These are phyloP conservation scores for Cryptococcus sp. DNA, from an alignment of 1,284 basidiomycete species.

Conservation along the genomic window DNA sequence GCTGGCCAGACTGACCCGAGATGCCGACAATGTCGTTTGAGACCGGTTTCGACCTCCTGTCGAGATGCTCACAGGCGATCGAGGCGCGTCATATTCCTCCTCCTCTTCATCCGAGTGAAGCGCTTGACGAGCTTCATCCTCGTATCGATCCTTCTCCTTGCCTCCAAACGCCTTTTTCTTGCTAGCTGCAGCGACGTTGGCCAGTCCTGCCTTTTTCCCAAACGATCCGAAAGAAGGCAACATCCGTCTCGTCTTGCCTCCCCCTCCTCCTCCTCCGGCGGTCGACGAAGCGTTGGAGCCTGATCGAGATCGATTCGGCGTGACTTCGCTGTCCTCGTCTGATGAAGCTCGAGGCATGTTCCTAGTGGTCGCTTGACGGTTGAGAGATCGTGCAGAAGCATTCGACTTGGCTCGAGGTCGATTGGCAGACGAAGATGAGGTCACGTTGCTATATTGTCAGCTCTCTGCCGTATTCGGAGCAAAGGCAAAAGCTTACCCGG, in stretches of 20 bases:
- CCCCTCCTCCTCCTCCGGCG: constrained; percentile 24
- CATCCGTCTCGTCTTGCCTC: constrained; percentile 16
- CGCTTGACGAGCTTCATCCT: constrained; percentile 48
- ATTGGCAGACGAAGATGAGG: constrained; percentile 2
- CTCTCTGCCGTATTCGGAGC: background rate
- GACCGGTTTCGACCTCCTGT: constrained; percentile 12
- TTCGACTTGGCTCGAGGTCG: constrained; percentile 35
- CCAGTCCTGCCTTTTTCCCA: constrained; percentile 32
- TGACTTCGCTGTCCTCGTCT: constrained; percentile 26
- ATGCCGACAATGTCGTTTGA: constrained; percentile 14
- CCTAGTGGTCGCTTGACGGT: constrained; percentile 8
- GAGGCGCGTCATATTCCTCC: constrained; percentile 31
- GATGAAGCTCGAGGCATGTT: constrained; percentile 12
- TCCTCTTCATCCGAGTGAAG: constrained; percentile 40
- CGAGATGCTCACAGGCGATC: constrained; percentile 1
- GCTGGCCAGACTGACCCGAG: constrained; percentile 5
- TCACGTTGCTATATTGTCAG: constrained; percentile 2
- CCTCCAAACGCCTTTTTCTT: constrained; percentile 20
- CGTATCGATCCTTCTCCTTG: constrained; percentile 53
- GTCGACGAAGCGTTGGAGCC: constrained; percentile 36
- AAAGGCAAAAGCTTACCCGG: constrained; percentile 50
- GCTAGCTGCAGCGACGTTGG: constrained; percentile 8
- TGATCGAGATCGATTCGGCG: constrained; percentile 34
- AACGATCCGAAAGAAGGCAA: constrained; percentile 40
- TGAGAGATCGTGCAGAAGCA: constrained; percentile 22